Percentiles rank a stretch among this genome's conserved stretches.
Conservation (phyloP, 2,329 filamentous ascomycete species). For the Aspergillus awamori region DNA sequence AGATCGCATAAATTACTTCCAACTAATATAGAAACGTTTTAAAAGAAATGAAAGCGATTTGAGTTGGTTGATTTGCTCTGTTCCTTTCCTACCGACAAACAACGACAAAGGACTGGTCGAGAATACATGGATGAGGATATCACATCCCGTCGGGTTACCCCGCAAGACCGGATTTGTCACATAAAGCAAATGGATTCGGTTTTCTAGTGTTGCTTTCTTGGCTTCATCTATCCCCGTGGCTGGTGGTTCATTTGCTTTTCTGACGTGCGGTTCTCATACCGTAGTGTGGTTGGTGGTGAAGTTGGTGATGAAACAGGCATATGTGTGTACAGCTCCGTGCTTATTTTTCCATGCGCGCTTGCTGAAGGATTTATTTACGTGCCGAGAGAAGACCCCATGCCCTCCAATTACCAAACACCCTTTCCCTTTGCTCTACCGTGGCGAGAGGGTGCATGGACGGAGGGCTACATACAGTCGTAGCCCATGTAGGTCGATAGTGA, state of each 20-base stretch:
- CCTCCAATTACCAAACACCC: constrained; percentile 55
- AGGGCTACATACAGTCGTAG: constrained; percentile 42
- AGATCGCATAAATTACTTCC: constrained; percentile 67
- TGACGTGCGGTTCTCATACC: constrained; percentile 10
- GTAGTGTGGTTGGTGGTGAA: constrained; percentile 2
- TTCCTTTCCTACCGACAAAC: neutral
- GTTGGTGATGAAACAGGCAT: constrained; percentile 52
- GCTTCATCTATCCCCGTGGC: neutral
- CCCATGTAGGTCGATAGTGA: constrained; percentile 4
- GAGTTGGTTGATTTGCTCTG: constrained; percentile 29
- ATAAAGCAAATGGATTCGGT: constrained; percentile 30
- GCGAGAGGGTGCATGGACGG: constrained; percentile 52
- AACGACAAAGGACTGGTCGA: neutral
- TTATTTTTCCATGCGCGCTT: constrained; percentile 59
- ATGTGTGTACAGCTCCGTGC: constrained; percentile 71
- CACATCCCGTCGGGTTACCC: constrained; percentile 15
- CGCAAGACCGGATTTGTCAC: constrained; percentile 23
- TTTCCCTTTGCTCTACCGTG: constrained; percentile 39
- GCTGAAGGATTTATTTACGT: constrained; percentile 70
- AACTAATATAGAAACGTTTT: constrained; percentile 34
- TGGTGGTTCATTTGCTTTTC: neutral
- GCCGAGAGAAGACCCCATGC: constrained; percentile 59
- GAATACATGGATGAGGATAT: neutral
- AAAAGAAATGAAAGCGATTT: constrained; percentile 38
- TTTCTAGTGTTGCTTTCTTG: constrained; percentile 11